Evolutionary conservation across 768 basidiomycete species (phyloP).

Genomic region (Amanita fuliginea): DNA sequence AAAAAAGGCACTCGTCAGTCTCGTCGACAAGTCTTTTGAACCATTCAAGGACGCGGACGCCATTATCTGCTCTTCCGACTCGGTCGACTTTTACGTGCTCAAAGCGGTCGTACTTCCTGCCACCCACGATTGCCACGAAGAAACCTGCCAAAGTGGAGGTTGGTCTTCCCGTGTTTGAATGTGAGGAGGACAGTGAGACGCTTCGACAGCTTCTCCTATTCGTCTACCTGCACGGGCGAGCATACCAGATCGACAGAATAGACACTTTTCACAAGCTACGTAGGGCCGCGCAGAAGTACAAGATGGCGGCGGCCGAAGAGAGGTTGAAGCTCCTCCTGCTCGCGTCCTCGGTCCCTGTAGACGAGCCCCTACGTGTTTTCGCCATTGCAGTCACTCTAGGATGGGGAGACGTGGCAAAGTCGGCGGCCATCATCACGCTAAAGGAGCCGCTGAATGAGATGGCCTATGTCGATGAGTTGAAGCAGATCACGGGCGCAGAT

Average conservation of each 20-base stretch:
- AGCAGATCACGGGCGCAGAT: slow-evolving; percentile 1
- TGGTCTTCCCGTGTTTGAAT: not conserved
- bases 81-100: slow-evolving; percentile 19
- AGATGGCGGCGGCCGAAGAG: not conserved
- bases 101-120: slow-evolving; percentile 16
- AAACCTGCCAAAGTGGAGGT: not conserved
- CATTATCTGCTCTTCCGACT: slow-evolving; percentile 18
- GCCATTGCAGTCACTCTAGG: not conserved
- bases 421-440: not conserved
- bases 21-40: not conserved
- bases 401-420: not conserved
- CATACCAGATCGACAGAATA: not conserved
- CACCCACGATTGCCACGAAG: slow-evolving; percentile 19
- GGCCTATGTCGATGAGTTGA: not conserved
- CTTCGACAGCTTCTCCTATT: not conserved
- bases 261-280: not conserved
- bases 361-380: not conserved
- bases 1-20: not conserved
- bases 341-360: not conserved
- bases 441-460: not conserved
- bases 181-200: slow-evolving; percentile 1
- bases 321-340: not conserved
- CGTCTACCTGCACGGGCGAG: not conserved
- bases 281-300: not conserved
- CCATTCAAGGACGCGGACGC: slow-evolving; percentile 11